Conservation (phyloP, 345 rosid genomes). For the Litchi chinensis region DNA sequence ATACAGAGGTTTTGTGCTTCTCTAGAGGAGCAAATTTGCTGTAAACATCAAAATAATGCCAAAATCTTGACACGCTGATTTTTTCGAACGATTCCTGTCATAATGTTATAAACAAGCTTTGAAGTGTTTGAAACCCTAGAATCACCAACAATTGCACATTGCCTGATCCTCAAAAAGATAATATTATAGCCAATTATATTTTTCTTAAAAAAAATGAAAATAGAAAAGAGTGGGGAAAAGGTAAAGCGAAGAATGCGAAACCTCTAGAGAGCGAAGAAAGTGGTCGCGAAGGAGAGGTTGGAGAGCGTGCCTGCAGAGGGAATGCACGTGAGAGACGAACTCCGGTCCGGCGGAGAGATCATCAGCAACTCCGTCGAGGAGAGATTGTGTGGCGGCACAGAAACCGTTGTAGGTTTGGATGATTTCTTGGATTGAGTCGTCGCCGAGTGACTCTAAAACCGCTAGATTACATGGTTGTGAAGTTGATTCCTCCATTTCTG, state of each 20-base stretch:
- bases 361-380: conserved; percentile 47
- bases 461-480: conserved; percentile 46
- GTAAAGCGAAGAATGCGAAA: conserved; percentile 14
- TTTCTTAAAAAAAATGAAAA: neutral
- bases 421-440: conserved; percentile 57
- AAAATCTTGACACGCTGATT: conserved; percentile 58
- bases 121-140: neutral
- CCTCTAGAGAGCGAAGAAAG: conserved; percentile 75
- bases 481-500: conserved; percentile 46
- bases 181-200: neutral
- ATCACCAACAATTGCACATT: neutral
- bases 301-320: conserved; percentile 75
- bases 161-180: neutral
- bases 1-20: conserved; percentile 41
- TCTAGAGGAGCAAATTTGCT: conserved; percentile 25
- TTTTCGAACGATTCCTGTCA: conserved; percentile 71
- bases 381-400: conserved; percentile 56
- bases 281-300: conserved; percentile 71
- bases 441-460: conserved; percentile 52
- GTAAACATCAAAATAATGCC: conserved; percentile 69
- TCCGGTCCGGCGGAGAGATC: conserved; percentile 42
- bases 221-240: neutral
- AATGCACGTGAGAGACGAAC: conserved; percentile 51
- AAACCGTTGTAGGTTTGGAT: conserved; percentile 58
- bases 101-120: conserved; percentile 2